Evolutionary conservation across 768 basidiomycete genomes (phyloP).

Genomic region (Termitomyces sp.): DNA sequence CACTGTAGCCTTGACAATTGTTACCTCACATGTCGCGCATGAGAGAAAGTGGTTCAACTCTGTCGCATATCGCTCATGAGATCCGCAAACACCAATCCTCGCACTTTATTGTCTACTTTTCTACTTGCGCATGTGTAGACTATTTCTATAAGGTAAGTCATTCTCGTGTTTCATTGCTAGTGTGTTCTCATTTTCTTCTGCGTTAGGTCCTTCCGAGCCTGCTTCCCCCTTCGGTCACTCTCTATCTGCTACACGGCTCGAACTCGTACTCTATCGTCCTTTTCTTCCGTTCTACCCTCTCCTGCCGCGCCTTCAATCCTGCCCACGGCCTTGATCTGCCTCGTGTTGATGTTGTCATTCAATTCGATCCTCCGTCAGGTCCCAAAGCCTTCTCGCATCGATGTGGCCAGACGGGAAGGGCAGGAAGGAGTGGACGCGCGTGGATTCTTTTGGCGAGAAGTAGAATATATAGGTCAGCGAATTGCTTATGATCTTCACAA

Average conservation of each 20-base stretch:
- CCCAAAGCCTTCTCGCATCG: constrained; percentile 95
- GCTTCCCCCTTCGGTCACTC: constrained; percentile 43
- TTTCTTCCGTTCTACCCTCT: constrained; percentile 64
- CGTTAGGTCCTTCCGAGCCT: constrained; percentile 70
- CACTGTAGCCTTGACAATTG: constrained; percentile 71
- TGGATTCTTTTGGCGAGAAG: constrained; percentile 80
- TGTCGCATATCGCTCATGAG: constrained; percentile 74
- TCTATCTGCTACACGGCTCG: constrained; percentile 83
- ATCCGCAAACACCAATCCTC: constrained; percentile 55
- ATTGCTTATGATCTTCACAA: neutral
- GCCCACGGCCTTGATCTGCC: constrained; percentile 97
- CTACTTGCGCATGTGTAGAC: constrained; percentile 97
- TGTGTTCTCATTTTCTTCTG: neutral
- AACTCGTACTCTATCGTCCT: constrained; percentile 70
- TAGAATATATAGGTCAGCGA: constrained; percentile 77
- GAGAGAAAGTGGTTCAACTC: constrained; percentile 86
- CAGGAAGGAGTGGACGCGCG: constrained; percentile 83
- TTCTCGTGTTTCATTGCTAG: neutral
- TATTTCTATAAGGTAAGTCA: constrained; percentile 85
- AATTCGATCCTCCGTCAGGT: constrained; percentile 96
- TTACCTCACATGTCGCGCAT: constrained; percentile 68
- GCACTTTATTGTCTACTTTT: constrained; percentile 95
- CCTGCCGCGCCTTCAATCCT: constrained; percentile 63
- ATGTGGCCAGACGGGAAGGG: constrained; percentile 91
- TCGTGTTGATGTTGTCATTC: constrained; percentile 89